Evolutionary conservation across 2,329 filamentous ascomycete genomes (phyloP), one percentile per base, ranked within the genome.

Genomic region (Aspergillus carbonarius): DNA sequence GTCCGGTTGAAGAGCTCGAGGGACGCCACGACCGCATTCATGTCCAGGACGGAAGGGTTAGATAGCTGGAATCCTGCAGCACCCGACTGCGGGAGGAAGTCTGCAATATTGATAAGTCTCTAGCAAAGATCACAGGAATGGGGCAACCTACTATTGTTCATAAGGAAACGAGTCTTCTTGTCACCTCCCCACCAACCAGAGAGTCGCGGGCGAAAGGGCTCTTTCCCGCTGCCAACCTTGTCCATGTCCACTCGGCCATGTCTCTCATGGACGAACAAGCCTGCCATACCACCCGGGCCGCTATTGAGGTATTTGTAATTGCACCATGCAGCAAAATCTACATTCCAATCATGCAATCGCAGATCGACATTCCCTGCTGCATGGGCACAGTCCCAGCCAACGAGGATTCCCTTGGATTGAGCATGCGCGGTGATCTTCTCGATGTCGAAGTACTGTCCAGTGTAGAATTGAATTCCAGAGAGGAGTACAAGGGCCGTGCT

Each of bases 271-370:
- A 96, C 89, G 65, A 92, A 96, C 0, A 88, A 79, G 0, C 89
- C 92, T 1, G 85, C 91, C 63, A 96, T 96, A 15, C 87, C 83
- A 4, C 92, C 92, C 0, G 92, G 91, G 0, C 92, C 92, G 25
- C 88, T 87, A 71, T 96, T 96, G 72, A 96, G 84, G 78, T 96
- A 96, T 78, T 96, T 96, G 82, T 96, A 96, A 17, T 88, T 93
- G 76, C 92, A 96, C 92, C 92, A 96, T 55, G 85, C 90, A 15
- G 93, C 92, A 68, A 96, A 96, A 73, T 96, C 92, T 34, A 96
- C 91, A 65, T 90, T 83, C 92, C 92, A 96, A 67, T 93, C 90
- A 74, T 96, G 92, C 18, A 96, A 81, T 58, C 81, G 77, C 17
- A 96, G 76, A 40, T 89, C 86, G 1, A 96, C 90, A 70, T 96